Base-by-base conservation (phyloP, 2,329 filamentous ascomycete genomes). In the Colletotrichum spinosum region DNA sequence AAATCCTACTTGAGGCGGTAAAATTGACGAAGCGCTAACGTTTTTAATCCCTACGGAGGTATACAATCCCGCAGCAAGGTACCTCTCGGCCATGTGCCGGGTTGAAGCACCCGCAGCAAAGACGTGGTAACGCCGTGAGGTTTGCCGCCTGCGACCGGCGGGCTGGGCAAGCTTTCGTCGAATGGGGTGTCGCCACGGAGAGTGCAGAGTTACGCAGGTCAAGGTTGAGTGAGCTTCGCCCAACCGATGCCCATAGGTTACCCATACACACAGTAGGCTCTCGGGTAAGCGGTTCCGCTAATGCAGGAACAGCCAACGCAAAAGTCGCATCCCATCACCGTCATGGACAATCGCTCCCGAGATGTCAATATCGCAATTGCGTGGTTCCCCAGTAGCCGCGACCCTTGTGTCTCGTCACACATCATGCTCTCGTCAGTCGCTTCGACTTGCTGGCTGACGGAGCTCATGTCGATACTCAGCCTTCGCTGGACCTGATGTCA, bases 241-340 rank as follows among this genome's bases (percentile, higher is more conserved):
- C 3, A 5, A 25, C 25, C 25, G 25, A 25, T 25, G 4, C 25
- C 25, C 25, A 25, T 25, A 25, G 25, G 25, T 25, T 25, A 25
- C 25, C 25, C 25, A 17, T 25, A 25, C 41, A 51, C 11, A 52
- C 25, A 25, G 25, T 25, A 25, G 25, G 39, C 35, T 42, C n/a
- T 6, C 38, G 63, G 58, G 59, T 49, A 17, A 46, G 57, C 57
- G 59, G 45, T 65, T 62, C 48, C 52, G 58, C 63, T 63, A 54
- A 63, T 63, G 63, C 59, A 66, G 59, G 63, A 63, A 66, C 63
- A 62, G 48, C 58, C 51, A 66, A 56, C 51, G 33, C 41, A 51
- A 52, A 54, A 53, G 53, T 57, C 33, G 53, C 42, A 35, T 25
- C 37, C 51, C 52, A 15, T 49, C n/a, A 17, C 52, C 25, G 55